Conservation (phyloP, 176 grass and related monocot genomes). For the Carex parvula region DNA sequence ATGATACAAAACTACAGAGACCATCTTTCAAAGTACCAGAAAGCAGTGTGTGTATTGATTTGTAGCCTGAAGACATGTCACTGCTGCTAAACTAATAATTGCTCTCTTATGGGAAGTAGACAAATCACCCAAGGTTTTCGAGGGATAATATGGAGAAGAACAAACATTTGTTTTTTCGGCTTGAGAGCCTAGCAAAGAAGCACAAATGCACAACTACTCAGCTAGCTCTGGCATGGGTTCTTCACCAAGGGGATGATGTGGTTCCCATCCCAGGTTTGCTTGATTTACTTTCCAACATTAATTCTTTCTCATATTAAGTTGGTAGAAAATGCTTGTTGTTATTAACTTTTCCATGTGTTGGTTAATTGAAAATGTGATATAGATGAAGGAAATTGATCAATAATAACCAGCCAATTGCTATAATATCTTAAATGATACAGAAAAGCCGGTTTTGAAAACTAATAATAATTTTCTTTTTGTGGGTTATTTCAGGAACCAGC, state of each 20-base stretch:
- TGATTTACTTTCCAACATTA: background rate
- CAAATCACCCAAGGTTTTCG: slow-evolving; percentile 43
- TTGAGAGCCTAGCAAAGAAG: slow-evolving; percentile 52
- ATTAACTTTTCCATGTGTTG: background rate
- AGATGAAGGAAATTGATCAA: background rate
- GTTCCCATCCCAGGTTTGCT: slow-evolving; percentile 69
- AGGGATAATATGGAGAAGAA: slow-evolving; percentile 76
- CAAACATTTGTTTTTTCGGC: slow-evolving; percentile 45
- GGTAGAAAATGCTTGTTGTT: background rate
- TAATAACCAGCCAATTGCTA: background rate
- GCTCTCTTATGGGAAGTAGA: slow-evolving; percentile 21
- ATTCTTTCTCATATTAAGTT: background rate
- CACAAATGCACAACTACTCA: slow-evolving; percentile 60
- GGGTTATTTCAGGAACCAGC: slow-evolving; percentile 47
- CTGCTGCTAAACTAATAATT: background rate
- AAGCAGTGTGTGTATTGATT: background rate
- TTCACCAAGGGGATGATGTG: slow-evolving; percentile 75
- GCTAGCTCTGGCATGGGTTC: slow-evolving; percentile 74
- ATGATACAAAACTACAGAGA: background rate
- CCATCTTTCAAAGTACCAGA: background rate
- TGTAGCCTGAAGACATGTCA: background rate
- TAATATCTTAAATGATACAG: background rate
- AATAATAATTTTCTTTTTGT: slow-evolving; percentile 17
- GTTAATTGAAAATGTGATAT: background rate
- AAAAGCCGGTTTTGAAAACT: background rate